phyloP scores from a whole-genome alignment of 148 eudicot species.

The Cornus controversa region DNA sequence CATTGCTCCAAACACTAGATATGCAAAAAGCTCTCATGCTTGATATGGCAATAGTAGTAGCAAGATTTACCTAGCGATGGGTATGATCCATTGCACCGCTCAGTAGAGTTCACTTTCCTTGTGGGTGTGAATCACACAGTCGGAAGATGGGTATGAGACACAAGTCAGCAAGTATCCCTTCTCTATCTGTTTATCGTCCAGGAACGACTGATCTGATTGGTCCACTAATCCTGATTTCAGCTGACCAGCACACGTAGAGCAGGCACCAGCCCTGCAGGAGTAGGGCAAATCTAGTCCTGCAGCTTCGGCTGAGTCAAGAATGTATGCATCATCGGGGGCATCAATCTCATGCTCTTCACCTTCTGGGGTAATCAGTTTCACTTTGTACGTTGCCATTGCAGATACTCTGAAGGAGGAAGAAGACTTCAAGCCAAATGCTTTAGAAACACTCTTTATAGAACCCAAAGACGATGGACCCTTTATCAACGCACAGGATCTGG shows the following conservation, averaged over 20 bases:
- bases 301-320: conserved; percentile 58
- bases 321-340: conserved; percentile 49
- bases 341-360: conserved; percentile 47
- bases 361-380: conserved; percentile 46
- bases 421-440: conserved; percentile 38
- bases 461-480: conserved; percentile 28
- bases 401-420: conserved; percentile 27
- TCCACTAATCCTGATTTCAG: conserved; percentile 51
- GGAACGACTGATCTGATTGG: conserved; percentile 80
- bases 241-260: conserved; percentile 81
- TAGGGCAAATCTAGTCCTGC: conserved; percentile 78
- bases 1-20: neutral
- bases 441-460: conserved; percentile 36
- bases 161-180: conserved; percentile 65
- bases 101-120: conserved; percentile 70
- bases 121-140: conserved; percentile 79
- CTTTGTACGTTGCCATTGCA: conserved; percentile 46
- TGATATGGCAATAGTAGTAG: neutral
- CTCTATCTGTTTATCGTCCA: conserved; percentile 57
- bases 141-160: conserved; percentile 57
- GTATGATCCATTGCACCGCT: neutral
- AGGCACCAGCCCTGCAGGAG: conserved; percentile 82
- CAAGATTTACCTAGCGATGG: neutral
- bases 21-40: neutral
- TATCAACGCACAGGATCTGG: conserved; percentile 20